phyloP scores from a whole-genome alignment of 2,329 filamentous ascomycete genomes.

The Talaromyces funiculosus region DNA sequence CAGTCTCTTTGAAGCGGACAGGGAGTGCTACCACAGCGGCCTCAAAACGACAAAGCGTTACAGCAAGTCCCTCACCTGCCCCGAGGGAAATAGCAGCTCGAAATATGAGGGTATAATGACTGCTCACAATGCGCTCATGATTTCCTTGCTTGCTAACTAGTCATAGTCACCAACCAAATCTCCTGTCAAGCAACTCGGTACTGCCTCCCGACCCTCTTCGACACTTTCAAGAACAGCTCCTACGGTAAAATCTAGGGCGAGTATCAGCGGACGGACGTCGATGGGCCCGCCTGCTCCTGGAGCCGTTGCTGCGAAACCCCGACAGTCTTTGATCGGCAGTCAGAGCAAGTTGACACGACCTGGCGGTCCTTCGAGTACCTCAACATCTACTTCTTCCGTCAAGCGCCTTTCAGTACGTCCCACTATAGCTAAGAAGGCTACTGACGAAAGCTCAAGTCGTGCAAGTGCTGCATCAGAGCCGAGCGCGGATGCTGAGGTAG shows the following conservation, averaged over 20 bases:
- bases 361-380: constrained; percentile 22
- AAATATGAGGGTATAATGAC: constrained; percentile 31
- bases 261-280: constrained; percentile 53
- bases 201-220: constrained; percentile 42
- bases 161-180: constrained; percentile 69
- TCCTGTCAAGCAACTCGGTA: constrained; percentile 66
- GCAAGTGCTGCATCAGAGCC: constrained; percentile 27
- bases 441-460: constrained; percentile 24
- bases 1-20: constrained; percentile 34
- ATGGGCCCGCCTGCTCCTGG: constrained; percentile 58
- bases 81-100: constrained; percentile 46
- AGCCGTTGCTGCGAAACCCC: constrained; percentile 30
- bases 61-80: constrained; percentile 67
- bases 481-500: constrained; percentile 23
- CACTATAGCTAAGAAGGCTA: constrained; percentile 21
- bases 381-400: constrained; percentile 19
- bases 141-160: constrained; percentile 4
- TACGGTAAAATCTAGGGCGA: constrained; percentile 50
- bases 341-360: constrained; percentile 30
- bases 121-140: background rate
- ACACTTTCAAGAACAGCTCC: constrained; percentile 47
- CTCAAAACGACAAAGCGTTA: constrained; percentile 62
- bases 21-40: constrained; percentile 35
- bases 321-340: constrained; percentile 35
- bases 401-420: constrained; percentile 33